Percentiles rank a stretch among this genome's conserved stretches.
phyloP scores from a whole-genome alignment of 345 rosid genomes.

The Citrus maxima region DNA sequence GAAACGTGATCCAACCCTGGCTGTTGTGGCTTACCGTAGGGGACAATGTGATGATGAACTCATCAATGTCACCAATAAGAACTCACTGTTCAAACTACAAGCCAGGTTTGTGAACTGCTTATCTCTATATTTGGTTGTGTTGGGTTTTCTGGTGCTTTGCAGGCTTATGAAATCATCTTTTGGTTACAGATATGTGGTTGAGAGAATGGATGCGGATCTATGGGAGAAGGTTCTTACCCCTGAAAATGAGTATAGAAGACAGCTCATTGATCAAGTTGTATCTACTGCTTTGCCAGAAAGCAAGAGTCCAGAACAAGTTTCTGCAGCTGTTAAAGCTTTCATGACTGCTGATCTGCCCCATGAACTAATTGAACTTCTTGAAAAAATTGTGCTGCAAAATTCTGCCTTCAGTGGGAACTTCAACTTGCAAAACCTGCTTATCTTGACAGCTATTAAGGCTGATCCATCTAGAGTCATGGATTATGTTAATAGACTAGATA shows the following conservation, averaged over 20 bases:
- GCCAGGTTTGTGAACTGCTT: slow-evolving; percentile 66
- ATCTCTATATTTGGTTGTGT: not conserved
- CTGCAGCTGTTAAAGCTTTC: slow-evolving; percentile 82
- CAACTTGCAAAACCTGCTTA: slow-evolving; percentile 94
- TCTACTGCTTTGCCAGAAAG: slow-evolving; percentile 93
- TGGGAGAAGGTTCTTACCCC: slow-evolving; percentile 97
- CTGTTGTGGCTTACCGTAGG: slow-evolving; percentile 95
- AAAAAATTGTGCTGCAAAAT: slow-evolving; percentile 95
- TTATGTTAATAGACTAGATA: slow-evolving; percentile 88
- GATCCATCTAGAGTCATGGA: slow-evolving; percentile 98
- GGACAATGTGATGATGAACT: slow-evolving; percentile 99
- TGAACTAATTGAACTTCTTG: slow-evolving; percentile 83
- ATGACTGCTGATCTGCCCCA: slow-evolving; percentile 83
- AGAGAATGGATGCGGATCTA: slow-evolving; percentile 97
- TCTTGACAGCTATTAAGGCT: slow-evolving; percentile 93
- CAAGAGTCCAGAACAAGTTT: slow-evolving; percentile 90
- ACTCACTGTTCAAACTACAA: slow-evolving; percentile 91
- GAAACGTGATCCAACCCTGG: slow-evolving; percentile 99
- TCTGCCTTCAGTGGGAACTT: slow-evolving; percentile 98
- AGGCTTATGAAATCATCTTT: slow-evolving; percentile 22
- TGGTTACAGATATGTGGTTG: slow-evolving; percentile 85
- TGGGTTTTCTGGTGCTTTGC: slow-evolving; percentile 10
- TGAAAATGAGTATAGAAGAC: slow-evolving; percentile 82
- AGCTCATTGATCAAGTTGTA: slow-evolving; percentile 95
- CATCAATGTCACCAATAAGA: slow-evolving; percentile 93